Conservation (phyloP, 768 basidiomycete species). For the Rhizopogon vulgaris region DNA sequence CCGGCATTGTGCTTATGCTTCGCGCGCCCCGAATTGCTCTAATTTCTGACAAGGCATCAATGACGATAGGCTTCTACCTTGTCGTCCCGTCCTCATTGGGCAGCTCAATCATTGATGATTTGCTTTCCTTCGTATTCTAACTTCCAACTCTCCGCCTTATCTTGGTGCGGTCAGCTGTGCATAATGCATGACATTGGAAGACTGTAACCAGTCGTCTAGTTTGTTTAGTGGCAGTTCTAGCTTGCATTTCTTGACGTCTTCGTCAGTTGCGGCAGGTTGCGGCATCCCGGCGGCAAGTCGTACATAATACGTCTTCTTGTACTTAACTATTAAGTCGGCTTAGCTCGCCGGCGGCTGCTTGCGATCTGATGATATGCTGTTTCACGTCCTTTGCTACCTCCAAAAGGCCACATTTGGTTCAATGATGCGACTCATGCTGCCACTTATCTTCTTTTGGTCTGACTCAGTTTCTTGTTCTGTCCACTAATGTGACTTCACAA, state of each 20-base stretch:
- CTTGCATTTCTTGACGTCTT: not conserved
- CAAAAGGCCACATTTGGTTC: not conserved
- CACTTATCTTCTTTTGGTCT: not conserved
- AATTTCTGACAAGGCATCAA: not conserved
- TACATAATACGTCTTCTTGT: not conserved
- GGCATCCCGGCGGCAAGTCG: not conserved
- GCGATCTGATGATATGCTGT: not conserved
- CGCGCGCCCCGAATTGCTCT: not conserved
- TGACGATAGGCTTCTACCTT: not conserved
- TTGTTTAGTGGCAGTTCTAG: not conserved
- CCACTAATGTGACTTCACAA: conserved; percentile 10
- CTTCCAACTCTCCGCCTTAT: too few relatives aligned
- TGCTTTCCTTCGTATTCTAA: not conserved
- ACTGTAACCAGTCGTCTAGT: too few relatives aligned
- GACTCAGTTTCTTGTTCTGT: conserved; percentile 3
- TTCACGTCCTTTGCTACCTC: too few relatives aligned
- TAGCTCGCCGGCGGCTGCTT: not conserved
- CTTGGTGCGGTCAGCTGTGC: not conserved
- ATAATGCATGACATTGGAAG: too few relatives aligned
- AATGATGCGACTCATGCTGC: not conserved
- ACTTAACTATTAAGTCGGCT: not conserved
- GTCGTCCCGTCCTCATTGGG: not conserved
- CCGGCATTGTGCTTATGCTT: not conserved
- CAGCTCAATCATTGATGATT: not conserved
- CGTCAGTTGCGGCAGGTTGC: not conserved